Percentiles rank a stretch among this genome's conserved stretches.
These are phyloP conservation scores for Saccharomycopsis hybrid DNA, from an alignment of 1,139 yeast genomes.

Conservation along the genomic window DNA sequence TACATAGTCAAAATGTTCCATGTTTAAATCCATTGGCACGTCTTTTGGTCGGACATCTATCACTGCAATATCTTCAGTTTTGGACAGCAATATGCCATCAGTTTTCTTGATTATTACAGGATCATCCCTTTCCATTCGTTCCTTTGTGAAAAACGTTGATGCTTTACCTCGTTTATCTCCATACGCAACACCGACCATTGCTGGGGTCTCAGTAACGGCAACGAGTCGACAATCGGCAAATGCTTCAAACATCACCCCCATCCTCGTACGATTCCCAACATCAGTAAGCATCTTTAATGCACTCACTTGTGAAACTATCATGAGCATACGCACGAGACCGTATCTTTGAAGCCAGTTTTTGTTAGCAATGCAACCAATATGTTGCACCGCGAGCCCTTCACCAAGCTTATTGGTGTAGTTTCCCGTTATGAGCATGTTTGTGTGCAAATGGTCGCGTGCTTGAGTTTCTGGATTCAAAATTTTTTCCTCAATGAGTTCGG, in stretches of 20 bases:
- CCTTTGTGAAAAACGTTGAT: no score
- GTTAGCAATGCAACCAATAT: constrained; percentile 63
- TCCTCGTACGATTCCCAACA: constrained; percentile 43
- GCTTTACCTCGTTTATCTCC: no score
- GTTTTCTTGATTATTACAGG: constrained; percentile 26
- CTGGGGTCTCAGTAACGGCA: constrained; percentile 32
- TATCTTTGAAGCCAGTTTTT: constrained; percentile 70
- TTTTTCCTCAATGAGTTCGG: constrained; percentile 36
- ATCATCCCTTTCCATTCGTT: constrained; percentile 20
- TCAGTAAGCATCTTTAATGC: constrained; percentile 49
- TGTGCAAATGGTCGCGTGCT: constrained; percentile 37
- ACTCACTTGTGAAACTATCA: constrained; percentile 52
- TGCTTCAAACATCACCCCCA: constrained; percentile 55
- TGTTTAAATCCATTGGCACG: constrained; percentile 30
- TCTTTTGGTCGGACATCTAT: constrained; percentile 55
- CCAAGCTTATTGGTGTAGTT: constrained; percentile 51
- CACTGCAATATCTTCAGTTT: constrained; percentile 29
- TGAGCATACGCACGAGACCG: constrained; percentile 67
- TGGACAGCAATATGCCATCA: constrained; percentile 10
- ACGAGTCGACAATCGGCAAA: constrained; percentile 47
- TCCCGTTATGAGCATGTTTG: constrained; percentile 43
- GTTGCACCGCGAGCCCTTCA: constrained; percentile 69
- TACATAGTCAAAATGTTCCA: constrained; percentile 61
- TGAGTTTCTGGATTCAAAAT: constrained; percentile 38
- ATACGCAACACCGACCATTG: no score